A percentile compares a stretch with the other conserved stretches of the same genome.
Conservation (phyloP, 225 moss, liverwort and hornwort species). For the Asterella californica region DNA sequence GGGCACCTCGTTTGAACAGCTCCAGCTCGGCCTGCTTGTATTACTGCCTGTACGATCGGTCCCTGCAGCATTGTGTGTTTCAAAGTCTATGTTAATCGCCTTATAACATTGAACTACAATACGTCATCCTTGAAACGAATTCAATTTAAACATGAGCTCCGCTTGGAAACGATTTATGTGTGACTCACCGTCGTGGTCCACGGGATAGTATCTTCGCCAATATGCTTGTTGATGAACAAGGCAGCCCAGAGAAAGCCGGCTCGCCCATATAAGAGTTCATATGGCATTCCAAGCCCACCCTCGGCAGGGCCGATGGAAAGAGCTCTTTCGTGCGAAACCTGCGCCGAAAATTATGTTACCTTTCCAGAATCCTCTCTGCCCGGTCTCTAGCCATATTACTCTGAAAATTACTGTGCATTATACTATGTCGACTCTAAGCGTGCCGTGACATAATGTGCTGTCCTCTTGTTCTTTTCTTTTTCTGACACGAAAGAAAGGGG, state of each 20-base stretch:
- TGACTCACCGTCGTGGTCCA: conserved; percentile 51
- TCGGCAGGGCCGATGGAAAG: conserved; percentile 78
- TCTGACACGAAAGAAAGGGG: too few relatives aligned
- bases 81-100: not conserved
- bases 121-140: not conserved
- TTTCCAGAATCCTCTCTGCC: not conserved
- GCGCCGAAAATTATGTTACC: conserved; percentile 12
- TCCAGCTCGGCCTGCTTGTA: conserved; percentile 89
- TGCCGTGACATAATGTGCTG: too few relatives aligned
- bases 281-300: conserved; percentile 81
- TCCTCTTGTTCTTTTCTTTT: too few relatives aligned
- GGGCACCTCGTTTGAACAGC: conserved; percentile 70
- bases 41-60: conserved; percentile 76
- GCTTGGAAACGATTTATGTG: not conserved
- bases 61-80: conserved; percentile 42
- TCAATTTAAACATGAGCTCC: not conserved
- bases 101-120: not conserved
- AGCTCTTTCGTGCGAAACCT: conserved; percentile 79
- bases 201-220: conserved; percentile 69
- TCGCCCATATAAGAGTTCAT: conserved; percentile 83
- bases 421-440: not conserved
- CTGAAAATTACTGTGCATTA: not conserved
- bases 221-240: conserved; percentile 74
- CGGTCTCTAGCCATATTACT: not conserved
- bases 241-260: conserved; percentile 90